These are phyloP conservation scores for Nyssa sinensis DNA, from an alignment of 148 eudicot genomes.

Conservation along the genomic window DNA sequence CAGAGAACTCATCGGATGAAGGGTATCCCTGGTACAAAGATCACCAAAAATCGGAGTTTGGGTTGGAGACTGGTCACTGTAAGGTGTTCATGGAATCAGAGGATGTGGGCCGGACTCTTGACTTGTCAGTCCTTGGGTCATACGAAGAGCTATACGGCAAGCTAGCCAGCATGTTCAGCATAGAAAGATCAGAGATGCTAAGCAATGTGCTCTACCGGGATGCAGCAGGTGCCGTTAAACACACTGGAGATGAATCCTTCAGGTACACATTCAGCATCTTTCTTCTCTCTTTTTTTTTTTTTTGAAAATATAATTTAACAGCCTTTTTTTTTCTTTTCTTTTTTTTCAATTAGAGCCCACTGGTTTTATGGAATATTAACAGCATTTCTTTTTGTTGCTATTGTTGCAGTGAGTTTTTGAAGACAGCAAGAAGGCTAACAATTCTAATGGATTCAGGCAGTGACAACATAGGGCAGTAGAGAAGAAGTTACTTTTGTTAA, in stretches of 20 bases:
- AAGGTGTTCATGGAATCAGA: conserved; percentile 46
- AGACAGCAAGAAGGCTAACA: conserved; percentile 41
- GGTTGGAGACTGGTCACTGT: conserved; percentile 41
- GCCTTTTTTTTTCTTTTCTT: too few species aligned
- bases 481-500: neutral
- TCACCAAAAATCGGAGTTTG: conserved; percentile 30
- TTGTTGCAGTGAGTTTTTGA: conserved; percentile 49
- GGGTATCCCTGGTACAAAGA: conserved; percentile 34
- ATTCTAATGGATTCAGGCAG: conserved; percentile 39
- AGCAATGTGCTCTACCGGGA: conserved; percentile 53
- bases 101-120: conserved; percentile 51
- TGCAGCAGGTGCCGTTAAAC: conserved; percentile 24
- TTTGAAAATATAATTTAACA: too few species aligned
- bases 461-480: conserved; percentile 29
- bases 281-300: too few species aligned
- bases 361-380: neutral
- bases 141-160: conserved; percentile 59
- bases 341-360: too few species aligned
- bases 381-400: neutral
- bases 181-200: conserved; percentile 45
- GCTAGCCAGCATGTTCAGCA: conserved; percentile 45
- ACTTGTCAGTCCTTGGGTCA: conserved; percentile 45
- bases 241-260: conserved; percentile 41
- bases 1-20: conserved; percentile 50
- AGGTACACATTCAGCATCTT: conserved; percentile 21